Conservation (phyloP, 345 rosid species). For the Nephelium lappaceum region DNA sequence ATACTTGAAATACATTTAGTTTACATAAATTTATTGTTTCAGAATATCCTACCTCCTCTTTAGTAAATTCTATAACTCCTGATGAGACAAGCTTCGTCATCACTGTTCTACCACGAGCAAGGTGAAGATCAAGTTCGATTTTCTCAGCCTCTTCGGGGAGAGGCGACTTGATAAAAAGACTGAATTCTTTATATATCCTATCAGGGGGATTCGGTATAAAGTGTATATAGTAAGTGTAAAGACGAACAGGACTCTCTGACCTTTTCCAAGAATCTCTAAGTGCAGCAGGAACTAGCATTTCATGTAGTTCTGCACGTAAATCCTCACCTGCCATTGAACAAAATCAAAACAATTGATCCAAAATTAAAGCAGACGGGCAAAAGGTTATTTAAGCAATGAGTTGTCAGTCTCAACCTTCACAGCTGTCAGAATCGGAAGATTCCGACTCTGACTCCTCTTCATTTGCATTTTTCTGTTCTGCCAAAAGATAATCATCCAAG, state of each 20-base stretch:
- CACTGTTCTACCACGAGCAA: conserved; percentile 80
- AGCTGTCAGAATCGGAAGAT: conserved; percentile 37
- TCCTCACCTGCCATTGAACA: conserved; percentile 48
- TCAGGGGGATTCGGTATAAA: conserved; percentile 74
- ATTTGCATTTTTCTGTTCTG: conserved; percentile 36
- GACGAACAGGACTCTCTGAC: conserved; percentile 36
- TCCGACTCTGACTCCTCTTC: conserved; percentile 42
- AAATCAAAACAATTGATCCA: conserved; percentile 21
- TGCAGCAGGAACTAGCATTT: conserved; percentile 71
- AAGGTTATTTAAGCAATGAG: conserved; percentile 5
- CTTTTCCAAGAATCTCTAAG: conserved; percentile 63
- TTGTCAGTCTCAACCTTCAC: conserved; percentile 53
- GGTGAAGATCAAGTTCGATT: conserved; percentile 83
- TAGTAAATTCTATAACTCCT: conserved; percentile 42
- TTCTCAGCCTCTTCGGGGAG: conserved; percentile 81
- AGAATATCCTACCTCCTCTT: conserved; percentile 57
- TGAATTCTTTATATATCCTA: conserved; percentile 71
- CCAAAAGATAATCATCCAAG: conserved; percentile 69
- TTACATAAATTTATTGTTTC: conserved; percentile 5
- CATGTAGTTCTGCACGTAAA: conserved; percentile 65
- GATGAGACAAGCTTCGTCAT: conserved; percentile 58
- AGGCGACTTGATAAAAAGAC: conserved; percentile 74
- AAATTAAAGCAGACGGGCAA: conserved; percentile 15
- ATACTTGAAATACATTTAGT: conserved; percentile 15
- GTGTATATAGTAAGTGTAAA: conserved; percentile 59